These are phyloP conservation scores for Sporisorium graminicola DNA, from an alignment of 1,284 basidiomycete genomes.

Conservation along the genomic window DNA sequence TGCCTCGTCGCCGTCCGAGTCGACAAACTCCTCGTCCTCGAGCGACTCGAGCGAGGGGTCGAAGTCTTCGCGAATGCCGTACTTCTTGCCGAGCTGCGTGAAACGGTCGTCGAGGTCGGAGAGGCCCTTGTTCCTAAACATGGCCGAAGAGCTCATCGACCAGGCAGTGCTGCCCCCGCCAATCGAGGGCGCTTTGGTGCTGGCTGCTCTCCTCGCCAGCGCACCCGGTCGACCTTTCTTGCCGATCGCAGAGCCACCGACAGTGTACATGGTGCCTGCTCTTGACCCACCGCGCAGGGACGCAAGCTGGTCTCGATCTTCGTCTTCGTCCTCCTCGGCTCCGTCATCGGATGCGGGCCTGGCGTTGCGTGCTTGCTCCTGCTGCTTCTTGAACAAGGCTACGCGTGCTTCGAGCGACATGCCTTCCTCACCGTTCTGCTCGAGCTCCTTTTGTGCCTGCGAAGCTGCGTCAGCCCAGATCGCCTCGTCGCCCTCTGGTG, in stretches of 20 bases:
- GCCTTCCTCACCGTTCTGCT: slow-evolving; percentile 41
- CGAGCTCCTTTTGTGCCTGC: slow-evolving; percentile 50
- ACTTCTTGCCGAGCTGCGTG: slow-evolving; percentile 78
- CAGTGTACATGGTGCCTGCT: slow-evolving; percentile 44
- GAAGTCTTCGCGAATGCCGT: slow-evolving; percentile 69
- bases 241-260: slow-evolving; percentile 53
- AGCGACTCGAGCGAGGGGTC: slow-evolving; percentile 79
- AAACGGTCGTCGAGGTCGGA: slow-evolving; percentile 92
- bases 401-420: slow-evolving; percentile 64
- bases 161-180: slow-evolving; percentile 64
- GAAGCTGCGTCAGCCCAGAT: slow-evolving; percentile 59
- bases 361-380: slow-evolving; percentile 35
- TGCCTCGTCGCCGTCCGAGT: slow-evolving; percentile 72
- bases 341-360: slow-evolving; percentile 19
- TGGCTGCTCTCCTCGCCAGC: slow-evolving; percentile 61
- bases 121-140: slow-evolving; percentile 91
- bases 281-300: slow-evolving; percentile 35
- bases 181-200: slow-evolving; percentile 56
- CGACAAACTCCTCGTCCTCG: slow-evolving; percentile 73
- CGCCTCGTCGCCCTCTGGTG: slow-evolving; percentile 65
- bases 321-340: slow-evolving; percentile 38
- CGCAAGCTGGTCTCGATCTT: slow-evolving; percentile 56
- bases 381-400: slow-evolving; percentile 64
- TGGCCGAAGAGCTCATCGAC: slow-evolving; percentile 91
- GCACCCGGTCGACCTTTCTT: slow-evolving; percentile 61